Conservation (phyloP, 139 green algal species). For the Deuterostichococcus epilithicus region DNA sequence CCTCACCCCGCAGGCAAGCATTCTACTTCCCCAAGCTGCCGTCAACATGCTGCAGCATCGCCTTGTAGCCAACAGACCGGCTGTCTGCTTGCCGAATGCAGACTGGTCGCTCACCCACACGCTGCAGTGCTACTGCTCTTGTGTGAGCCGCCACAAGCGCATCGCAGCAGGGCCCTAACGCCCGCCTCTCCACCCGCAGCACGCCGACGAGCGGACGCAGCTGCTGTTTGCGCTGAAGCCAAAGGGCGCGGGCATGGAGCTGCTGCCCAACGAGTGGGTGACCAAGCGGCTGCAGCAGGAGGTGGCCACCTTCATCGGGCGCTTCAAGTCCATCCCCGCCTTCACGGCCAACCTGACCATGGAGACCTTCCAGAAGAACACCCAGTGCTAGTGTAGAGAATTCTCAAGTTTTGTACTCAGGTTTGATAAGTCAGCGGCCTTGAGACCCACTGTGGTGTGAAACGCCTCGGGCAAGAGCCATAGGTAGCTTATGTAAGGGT, state of each 20-base stretch:
- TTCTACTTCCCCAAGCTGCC: not conserved
- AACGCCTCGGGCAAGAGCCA: too few species aligned
- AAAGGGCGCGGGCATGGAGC: slow-evolving; percentile 34
- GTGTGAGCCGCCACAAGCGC: too few species aligned
- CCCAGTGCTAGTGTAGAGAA: slow-evolving; percentile 31
- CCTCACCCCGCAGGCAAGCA: slow-evolving; percentile 34
- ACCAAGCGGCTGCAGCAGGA: slow-evolving; percentile 40
- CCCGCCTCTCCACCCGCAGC: slow-evolving; percentile 16
- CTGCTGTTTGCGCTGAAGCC: slow-evolving; percentile 51
- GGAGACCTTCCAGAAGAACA: slow-evolving; percentile 77
- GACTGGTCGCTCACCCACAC: too few species aligned
- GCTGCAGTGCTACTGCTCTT: too few species aligned
- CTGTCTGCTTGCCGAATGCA: too few species aligned
- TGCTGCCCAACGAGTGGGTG: slow-evolving; percentile 61
- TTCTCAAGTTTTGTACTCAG: too few species aligned
- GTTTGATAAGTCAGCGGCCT: too few species aligned
- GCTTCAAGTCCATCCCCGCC: slow-evolving; percentile 72
- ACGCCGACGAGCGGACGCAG: slow-evolving; percentile 31
- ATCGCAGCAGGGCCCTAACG: too few species aligned
- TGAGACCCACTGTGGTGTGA: too few species aligned
- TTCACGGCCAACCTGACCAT: slow-evolving; percentile 85
- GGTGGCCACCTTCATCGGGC: slow-evolving; percentile 65
- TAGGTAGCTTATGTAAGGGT: too few species aligned
- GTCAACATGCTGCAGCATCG: not conserved
- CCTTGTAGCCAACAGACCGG: too few species aligned